Base-by-base conservation (phyloP, 2,329 filamentous ascomycete genomes). In the Waltergamsia citrina region DNA sequence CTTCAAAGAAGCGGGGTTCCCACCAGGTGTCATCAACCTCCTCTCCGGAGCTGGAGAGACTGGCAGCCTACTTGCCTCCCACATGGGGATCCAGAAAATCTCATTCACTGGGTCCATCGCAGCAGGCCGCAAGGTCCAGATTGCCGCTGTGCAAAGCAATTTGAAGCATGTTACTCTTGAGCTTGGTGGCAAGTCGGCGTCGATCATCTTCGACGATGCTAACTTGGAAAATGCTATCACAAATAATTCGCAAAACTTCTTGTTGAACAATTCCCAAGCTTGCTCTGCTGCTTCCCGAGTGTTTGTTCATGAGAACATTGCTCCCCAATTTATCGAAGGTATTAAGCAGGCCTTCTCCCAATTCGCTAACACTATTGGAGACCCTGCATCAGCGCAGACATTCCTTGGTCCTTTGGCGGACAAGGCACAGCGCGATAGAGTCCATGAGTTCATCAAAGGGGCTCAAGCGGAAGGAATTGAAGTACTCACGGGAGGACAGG, bases 51-150 rank as follows among this genome's bases (percentile, higher is more conserved):
- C 78, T 43, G 81, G 82, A 12, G 62, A 65, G 31, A 74, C 79
- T 2, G 83, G 83, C 11, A 67, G 71, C 7, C 72, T 77, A 3
- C 63, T 87, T 9, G 74, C 77, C 3, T 61, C 68, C 29, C 83
- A 88, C 55, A 63, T 74, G 36, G 69, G 71, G 32, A 71, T 88
- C 29, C 74, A 81, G 44, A 85, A 83, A 52, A 65, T 88, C 36
- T 78, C 77, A 5, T 88, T 88, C 48, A 88, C 83, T 0, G 83
- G 83, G 25, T 81, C 74, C 10, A 81, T 77, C 5, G 63, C 63
- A 5, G 84, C 81, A 0, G 83, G 78, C 3, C 71, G 74, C 35
- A 64, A 77, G 41, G 83, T 87, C 41, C 83, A 85, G 72, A 80
- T 80, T 47, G 68, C 74, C 49, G 80, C 81, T 1, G 69, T 77